Evolutionary conservation across 768 basidiomycete genomes (phyloP).

Genomic region (Russula compacta): DNA sequence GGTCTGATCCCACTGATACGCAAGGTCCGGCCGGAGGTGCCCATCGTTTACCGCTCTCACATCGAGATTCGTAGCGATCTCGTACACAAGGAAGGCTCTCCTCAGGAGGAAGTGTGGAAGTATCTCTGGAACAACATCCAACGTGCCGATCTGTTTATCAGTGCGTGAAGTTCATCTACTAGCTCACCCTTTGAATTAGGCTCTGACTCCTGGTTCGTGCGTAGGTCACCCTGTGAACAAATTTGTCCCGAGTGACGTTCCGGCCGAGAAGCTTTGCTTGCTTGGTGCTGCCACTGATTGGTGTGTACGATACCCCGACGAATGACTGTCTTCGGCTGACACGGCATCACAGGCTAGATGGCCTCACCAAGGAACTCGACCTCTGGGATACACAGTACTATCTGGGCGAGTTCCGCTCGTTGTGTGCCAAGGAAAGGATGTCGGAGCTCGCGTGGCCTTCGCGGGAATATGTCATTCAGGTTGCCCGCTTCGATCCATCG

Average conservation of each 20-base stretch:
- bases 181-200: background rate
- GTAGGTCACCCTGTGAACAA: slow-evolving; percentile 82
- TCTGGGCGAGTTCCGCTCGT: slow-evolving; percentile 78
- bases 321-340: background rate
- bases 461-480: slow-evolving; percentile 81
- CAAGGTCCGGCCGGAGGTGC: slow-evolving; percentile 72
- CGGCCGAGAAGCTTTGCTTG: slow-evolving; percentile 56
- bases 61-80: slow-evolving; percentile 84
- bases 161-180: slow-evolving; percentile 31
- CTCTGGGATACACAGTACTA: slow-evolving; percentile 80
- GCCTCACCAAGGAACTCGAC: slow-evolving; percentile 82
- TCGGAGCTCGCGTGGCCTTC: slow-evolving; percentile 65
- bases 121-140: slow-evolving; percentile 92
- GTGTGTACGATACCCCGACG: slow-evolving; percentile 33
- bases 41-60: slow-evolving; percentile 90
- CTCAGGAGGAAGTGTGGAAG: slow-evolving; percentile 89
- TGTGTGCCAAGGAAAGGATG: slow-evolving; percentile 78
- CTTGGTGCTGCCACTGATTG: slow-evolving; percentile 83
- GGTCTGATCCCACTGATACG: slow-evolving; percentile 90
- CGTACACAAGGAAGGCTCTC: slow-evolving; percentile 69
- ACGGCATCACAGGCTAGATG: slow-evolving; percentile 58
- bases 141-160: slow-evolving; percentile 84
- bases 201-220: background rate
- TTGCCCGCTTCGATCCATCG: slow-evolving; percentile 91
- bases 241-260: slow-evolving; percentile 85